Evolutionary conservation across 2,329 filamentous ascomycete genomes (phyloP).

Genomic region (Alternaria triticina): DNA sequence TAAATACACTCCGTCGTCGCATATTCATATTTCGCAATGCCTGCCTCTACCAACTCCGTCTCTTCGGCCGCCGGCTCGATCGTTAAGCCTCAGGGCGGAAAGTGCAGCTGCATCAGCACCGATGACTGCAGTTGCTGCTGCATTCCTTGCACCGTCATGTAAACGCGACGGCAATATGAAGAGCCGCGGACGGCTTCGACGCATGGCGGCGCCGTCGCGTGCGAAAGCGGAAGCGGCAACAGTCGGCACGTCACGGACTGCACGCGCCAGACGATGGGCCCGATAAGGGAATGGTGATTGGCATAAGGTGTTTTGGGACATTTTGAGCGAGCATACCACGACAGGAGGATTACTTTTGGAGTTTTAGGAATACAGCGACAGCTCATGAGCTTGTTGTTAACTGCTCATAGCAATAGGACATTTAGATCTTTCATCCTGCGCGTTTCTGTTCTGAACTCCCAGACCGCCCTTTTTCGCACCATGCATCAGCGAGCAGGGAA

Average conservation of each 20-base stretch:
- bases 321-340: conserved; percentile 1
- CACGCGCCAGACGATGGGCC: neutral
- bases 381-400: neutral
- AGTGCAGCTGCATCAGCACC: conserved; percentile 38
- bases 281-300: neutral
- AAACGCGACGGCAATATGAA: conserved; percentile 4
- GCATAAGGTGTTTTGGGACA: neutral
- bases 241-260: neutral
- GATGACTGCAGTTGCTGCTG: conserved; percentile 44
- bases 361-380: neutral
- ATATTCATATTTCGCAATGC: conserved; percentile 27
- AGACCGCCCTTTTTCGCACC: neutral
- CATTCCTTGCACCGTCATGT: conserved; percentile 49
- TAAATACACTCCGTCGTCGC: neutral
- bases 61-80: conserved; percentile 42
- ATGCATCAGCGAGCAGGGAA: neutral
- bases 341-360: neutral
- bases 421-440: neutral
- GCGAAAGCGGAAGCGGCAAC: neutral
- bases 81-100: conserved; percentile 42
- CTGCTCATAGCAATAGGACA: neutral
- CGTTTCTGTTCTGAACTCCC: neutral
- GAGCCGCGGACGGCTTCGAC: neutral
- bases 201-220: neutral
- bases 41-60: conserved; percentile 40